phyloP scores from a whole-genome alignment of 2,329 filamentous ascomycete species.

The Drechslerella coelobrocha region DNA sequence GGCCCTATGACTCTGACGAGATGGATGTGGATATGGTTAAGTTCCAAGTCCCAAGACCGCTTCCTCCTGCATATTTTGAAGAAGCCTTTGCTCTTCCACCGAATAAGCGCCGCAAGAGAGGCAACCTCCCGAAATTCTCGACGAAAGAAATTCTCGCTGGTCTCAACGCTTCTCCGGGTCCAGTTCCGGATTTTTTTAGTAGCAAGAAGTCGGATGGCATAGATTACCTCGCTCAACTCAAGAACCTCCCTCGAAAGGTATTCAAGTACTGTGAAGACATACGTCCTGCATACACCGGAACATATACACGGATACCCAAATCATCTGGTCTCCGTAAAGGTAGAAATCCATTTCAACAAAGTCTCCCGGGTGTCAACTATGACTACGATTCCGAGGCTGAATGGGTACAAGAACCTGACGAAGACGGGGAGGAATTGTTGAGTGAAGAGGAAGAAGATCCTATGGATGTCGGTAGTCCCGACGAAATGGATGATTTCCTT shows the following conservation, averaged over 20 bases:
- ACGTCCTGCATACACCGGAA: constrained; percentile 74
- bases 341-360: constrained; percentile 64
- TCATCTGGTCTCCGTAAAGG: constrained; percentile 61
- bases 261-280: constrained; percentile 71
- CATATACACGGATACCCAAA: constrained; percentile 68
- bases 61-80: constrained; percentile 58
- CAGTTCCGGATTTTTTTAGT: constrained; percentile 37
- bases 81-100: constrained; percentile 55
- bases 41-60: constrained; percentile 2
- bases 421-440: constrained; percentile 70
- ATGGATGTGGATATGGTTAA: constrained; percentile 41
- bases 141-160: constrained; percentile 70
- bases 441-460: constrained; percentile 71
- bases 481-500: constrained; percentile 87
- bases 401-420: constrained; percentile 77
- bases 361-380: constrained; percentile 72
- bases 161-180: constrained; percentile 56
- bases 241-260: constrained; percentile 68
- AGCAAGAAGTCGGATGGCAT: constrained; percentile 45
- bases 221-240: constrained; percentile 60
- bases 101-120: constrained; percentile 48
- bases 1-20: constrained; percentile 10
- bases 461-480: constrained; percentile 71
- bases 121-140: constrained; percentile 55
- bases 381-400: constrained; percentile 87